Base-by-base conservation (phyloP, 768 basidiomycete genomes). In the Dictyophora rubrovolvata region DNA sequence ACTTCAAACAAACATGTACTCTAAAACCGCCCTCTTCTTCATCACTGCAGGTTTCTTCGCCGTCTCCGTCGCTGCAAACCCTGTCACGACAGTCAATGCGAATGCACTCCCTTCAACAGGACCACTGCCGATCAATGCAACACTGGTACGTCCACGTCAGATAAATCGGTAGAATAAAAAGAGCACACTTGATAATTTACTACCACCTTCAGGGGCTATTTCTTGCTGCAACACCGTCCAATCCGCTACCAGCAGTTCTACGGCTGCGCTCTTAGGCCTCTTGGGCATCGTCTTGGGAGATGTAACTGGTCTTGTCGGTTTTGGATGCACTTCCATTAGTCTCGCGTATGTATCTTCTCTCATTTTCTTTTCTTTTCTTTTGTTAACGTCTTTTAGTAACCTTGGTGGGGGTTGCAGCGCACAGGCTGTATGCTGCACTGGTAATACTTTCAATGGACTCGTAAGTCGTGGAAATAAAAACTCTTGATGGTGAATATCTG, bases 241-340 rank as follows among this genome's bases (percentile, higher is more conserved):
- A 55, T 21, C 20, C 3, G 68, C 65, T 2, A 56, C 34, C 49
- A 60, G 56, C 6, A 28, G 54, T 16, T 52, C 23, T 11, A 64
- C 88, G 64, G 86, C 87, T 0, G 65, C 66, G 2, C 51, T 67
- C 51, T 37, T 65, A 20, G 65, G 65, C 21, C 53, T 65, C 22
- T 61, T 68, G n/a, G 68, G 67, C 17, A 56, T 69, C 49, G 60
- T 63, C 21, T 50, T 67, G 22, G 48, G 55, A 10, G 60, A 60
- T 53, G 28, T 63, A 46, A 61, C 59, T 12, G 65, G 57, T 16
- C 42, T 42, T 42, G 56, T 68, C 47, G 68, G 48, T 20, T 62
- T 20, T 71, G 56, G 53, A 56, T 70, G 68, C 61, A 63, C 62
- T 28, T 64, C 67, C 20, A 48, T 69, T 58, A 61, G 28, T 46